Conservation (phyloP, 345 rosid species). For the Acer yangbiense region DNA sequence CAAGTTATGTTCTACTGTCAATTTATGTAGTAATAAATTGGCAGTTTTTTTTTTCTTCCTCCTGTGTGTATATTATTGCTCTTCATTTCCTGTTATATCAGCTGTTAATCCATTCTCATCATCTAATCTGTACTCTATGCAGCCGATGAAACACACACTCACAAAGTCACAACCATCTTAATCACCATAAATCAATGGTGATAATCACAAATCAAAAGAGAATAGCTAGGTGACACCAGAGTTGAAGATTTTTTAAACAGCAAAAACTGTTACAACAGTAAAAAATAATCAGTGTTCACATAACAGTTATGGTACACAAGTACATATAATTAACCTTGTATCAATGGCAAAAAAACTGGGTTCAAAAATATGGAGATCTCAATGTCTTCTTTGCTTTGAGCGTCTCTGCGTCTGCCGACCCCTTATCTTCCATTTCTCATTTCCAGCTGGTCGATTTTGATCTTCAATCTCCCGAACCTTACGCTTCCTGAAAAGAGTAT, state of each 20-base stretch:
- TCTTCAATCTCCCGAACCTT: conserved; percentile 86
- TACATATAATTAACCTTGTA: not conserved
- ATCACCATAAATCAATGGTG: too few species aligned
- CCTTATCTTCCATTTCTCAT: conserved; percentile 79
- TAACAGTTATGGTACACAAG: not conserved
- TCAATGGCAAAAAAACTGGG: not conserved
- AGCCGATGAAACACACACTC: too few species aligned
- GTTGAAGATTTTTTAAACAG: not conserved
- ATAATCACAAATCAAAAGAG: not conserved
- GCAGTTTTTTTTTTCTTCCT: not conserved
- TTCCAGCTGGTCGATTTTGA: conserved; percentile 54
- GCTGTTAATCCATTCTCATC: not conserved
- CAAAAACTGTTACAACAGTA: not conserved
- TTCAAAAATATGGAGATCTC: conserved; percentile 8
- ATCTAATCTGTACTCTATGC: not conserved
- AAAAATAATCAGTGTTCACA: not conserved
- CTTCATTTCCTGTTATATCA: too few species aligned
- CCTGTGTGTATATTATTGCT: not conserved
- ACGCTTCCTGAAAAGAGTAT: conserved; percentile 59
- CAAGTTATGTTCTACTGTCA: conserved; percentile 12
- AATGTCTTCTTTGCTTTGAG: conserved; percentile 65
- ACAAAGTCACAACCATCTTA: too few species aligned
- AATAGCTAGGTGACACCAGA: not conserved
- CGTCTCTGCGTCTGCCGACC: conserved; percentile 56
- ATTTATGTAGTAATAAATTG: conserved; percentile 17